Evolutionary conservation across 306 rosid species (phyloP), one percentile per base, ranked within the genome.

Genomic region (Mimosa bimucronata): DNA sequence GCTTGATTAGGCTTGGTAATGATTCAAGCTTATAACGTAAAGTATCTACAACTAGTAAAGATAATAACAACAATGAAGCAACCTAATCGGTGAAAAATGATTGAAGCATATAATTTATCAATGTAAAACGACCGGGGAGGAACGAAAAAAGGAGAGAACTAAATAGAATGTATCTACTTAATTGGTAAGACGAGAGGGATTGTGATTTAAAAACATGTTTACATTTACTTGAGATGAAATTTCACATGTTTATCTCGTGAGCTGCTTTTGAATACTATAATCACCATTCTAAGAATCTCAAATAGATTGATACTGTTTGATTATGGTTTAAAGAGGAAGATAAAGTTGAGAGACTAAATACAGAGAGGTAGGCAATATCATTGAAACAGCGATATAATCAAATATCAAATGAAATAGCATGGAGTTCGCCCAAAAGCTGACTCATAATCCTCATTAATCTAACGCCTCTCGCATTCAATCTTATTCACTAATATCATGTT

Each of bases 361-460:
- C 53, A 14, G n/a, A 46, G 53, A 46, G 53, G 53, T 15, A 46
- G n/a, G 53, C 0, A 46, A 14, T 46, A 46, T 50, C 21, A 50
- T 50, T 50, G 15, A 18, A 18, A 5, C 23, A 5, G 1, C 57
- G 9, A 50, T 50, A 16, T 50, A 1, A 18, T 50, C 57, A 18
- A 18, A 50, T 1, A 18, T 53, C 26, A 53, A 53, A 53, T n/a
- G 60, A 53, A 19, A 18, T 53, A n/a, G 11, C 60, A 52, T 52
- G 25, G 10, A 53, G 18, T 19, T 1, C 26, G 18, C 60, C 60
- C 26, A 8, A 53, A 19, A 53, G 26, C n/a, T 53, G 60, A 29
- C 57, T 46, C 53, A 28, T 71, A 15, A 29, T 71, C 15, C 66
- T 68, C 66, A 82, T 77, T 50, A 23, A 10, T 53, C 26, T 53